These are phyloP conservation scores for Plasmodium coatneyi DNA, from an alignment of 169 alveolate genomes.

Conservation along the genomic window DNA sequence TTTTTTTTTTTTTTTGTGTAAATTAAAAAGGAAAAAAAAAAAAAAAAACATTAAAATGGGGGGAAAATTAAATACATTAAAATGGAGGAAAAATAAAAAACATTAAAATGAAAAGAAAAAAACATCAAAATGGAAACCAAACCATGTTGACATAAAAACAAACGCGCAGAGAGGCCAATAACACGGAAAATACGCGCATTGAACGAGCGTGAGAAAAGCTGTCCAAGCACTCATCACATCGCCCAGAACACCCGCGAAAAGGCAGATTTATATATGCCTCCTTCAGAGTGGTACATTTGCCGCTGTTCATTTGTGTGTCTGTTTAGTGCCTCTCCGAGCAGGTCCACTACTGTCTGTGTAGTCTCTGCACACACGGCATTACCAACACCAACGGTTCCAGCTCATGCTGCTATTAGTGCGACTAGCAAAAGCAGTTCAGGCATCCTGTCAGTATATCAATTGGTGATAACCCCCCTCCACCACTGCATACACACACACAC, in stretches of 20 bases:
- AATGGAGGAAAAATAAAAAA: background rate
- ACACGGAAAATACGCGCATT: background rate
- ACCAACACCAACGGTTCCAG: background rate
- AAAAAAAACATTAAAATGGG: background rate
- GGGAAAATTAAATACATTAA: background rate
- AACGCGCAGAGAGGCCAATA: conserved; percentile 1
- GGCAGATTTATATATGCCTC: background rate
- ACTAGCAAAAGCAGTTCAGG: background rate
- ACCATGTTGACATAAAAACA: background rate
- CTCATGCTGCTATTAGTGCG: background rate
- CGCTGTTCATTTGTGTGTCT: background rate
- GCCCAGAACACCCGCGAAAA: background rate
- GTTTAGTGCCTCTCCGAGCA: background rate
- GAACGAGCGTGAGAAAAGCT: background rate
- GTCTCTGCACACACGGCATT: background rate
- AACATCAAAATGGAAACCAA: background rate
- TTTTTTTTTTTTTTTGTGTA: background rate
- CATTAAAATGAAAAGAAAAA: background rate
- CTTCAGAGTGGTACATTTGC: background rate
- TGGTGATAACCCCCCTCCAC: background rate
- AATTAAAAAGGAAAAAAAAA: background rate
- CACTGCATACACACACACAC: background rate
- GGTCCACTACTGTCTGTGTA: background rate
- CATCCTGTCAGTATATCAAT: background rate
- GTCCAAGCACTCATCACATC: background rate